Evolutionary conservation across 2,329 filamentous ascomycete species (phyloP), one percentile per base, ranked within the genome.

Genomic region (Aspergillus sp.): DNA sequence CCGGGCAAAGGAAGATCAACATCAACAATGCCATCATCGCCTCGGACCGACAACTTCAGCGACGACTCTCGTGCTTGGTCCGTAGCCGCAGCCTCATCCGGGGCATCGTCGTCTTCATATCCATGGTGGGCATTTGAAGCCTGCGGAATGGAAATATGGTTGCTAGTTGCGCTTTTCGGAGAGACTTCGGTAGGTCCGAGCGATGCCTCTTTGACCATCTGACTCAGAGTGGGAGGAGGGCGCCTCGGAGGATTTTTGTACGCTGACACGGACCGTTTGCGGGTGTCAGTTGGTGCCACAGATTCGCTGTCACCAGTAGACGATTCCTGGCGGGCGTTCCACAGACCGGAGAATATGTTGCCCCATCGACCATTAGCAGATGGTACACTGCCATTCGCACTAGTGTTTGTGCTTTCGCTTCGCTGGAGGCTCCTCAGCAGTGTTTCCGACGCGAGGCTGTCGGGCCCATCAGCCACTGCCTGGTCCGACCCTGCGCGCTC

Each of bases 11-110:
- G 81, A 49, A 87, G 80, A 59, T 86, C 83, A 53, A 87, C 84
- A 65, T 87, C 85, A 30, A 87, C 82, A n/a, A 87, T 80, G 1
- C 85, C 85, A 64, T 87, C 85, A 28, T 82, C 80, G 49, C 82
- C 79, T 45, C 83, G 82, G n/a, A 85, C 81, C 0, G 81, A 84
- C 19, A 85, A 67, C 65, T 83, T 85, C 55, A 85, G 65, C 8
- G 78, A 79, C 10, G 80, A 79, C 47, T 81, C 80, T 49, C 79
- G 72, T 6, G 65, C 62, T 58, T 76, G 68, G 32, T 74, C 70
- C 4, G 63, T 66, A 32, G 69, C 64, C 8, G 70, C 69, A 21
- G 67, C 70, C 32, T 69, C 63, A 38, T 73, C 72, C 47, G 63
- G 70, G n/a, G 71, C 61, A 30, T 30, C 28, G 45, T 69, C 68